These are phyloP conservation scores for Puccinia polysora DNA, from an alignment of 1,284 basidiomycete genomes.

Conservation along the genomic window DNA sequence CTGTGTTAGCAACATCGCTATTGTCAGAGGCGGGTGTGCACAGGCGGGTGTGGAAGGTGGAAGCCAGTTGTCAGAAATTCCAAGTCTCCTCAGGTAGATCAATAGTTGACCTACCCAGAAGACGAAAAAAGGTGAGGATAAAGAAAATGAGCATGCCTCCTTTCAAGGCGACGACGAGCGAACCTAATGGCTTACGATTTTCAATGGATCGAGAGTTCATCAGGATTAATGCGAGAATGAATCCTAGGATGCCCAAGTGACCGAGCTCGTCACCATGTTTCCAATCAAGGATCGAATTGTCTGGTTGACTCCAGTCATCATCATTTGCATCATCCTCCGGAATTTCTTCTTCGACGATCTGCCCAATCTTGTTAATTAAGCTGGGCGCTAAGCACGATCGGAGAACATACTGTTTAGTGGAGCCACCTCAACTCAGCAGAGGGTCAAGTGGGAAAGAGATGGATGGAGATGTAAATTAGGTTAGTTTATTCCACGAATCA, in stretches of 20 bases:
- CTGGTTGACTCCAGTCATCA: slow-evolving; percentile 15
- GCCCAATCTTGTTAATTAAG: slow-evolving; percentile 17
- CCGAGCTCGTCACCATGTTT: slow-evolving; percentile 37
- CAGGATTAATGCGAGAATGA: slow-evolving; percentile 40
- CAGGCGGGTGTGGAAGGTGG: slow-evolving; percentile 35
- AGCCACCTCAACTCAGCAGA: not conserved
- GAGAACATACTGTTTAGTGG: slow-evolving; percentile 35
- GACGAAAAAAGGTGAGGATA: not conserved
- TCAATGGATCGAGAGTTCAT: slow-evolving; percentile 39
- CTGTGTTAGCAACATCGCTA: not conserved
- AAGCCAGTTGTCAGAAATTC: slow-evolving; percentile 28
- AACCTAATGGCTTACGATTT: slow-evolving; percentile 36
- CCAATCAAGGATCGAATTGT: slow-evolving; percentile 33
- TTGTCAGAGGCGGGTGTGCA: not conserved
- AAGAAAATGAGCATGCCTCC: not conserved
- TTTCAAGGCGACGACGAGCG: too few relatives aligned
- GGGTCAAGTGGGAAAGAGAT: not conserved
- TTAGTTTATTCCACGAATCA: too few relatives aligned
- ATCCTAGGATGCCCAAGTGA: slow-evolving; percentile 28
- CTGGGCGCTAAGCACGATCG: slow-evolving; percentile 22
- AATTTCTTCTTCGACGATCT: slow-evolving; percentile 38
- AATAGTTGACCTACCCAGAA: slow-evolving; percentile 20
- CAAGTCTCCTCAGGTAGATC: slow-evolving; percentile 30
- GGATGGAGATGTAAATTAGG: not conserved
- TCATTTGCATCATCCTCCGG: slow-evolving; percentile 26